Evolutionary conservation across 345 rosid genomes (phyloP), one percentile per base, ranked within the genome.

Genomic region (Gossypium stocksii): DNA sequence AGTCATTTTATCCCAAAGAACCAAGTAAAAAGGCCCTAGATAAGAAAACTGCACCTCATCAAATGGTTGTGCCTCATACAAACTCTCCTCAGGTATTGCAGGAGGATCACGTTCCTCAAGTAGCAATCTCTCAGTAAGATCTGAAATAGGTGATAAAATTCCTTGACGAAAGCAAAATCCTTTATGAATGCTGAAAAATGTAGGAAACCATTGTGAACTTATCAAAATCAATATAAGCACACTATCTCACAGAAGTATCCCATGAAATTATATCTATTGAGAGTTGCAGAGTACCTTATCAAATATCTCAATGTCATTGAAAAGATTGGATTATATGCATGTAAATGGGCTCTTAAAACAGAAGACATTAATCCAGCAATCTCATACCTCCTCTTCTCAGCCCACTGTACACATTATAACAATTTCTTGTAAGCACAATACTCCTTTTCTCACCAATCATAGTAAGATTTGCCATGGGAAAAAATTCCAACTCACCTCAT

Each of bases 291-390:
- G 53, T 72, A 94, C 98, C 98, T 87, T 72, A 92, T 89, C 79
- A 92, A 85, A 78, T 94, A 94, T 84, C 94, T 87, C 81, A 94
- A 82, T 14, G 97, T 83, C 97, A 94, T 87, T 13, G 93, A 86
- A 77, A 94, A 89, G 19, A 86, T 57, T 9, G 98, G 96, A 86
- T 94, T 95, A 70, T 94, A 91, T 57, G 93, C 97, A 59, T 82
- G 98, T 71, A 94, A 86, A 79, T 90, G 86, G 73, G 97, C 94
- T 85, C 97, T 87, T 81, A 92, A 82, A 66, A 94, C 87, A 77
- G 98, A 91, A 19, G 91, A 87, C 89, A 94, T 83, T 23, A 91
- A 78, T 73, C 98, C 98, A 78, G 98, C 96, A 88, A 94, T 92
- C 73, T 92, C 98, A 78, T 80, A 83, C 77, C 98, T 88, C 90